Conservation (phyloP, 768 basidiomycete species). For the Tricholoma hemisulphureum region DNA sequence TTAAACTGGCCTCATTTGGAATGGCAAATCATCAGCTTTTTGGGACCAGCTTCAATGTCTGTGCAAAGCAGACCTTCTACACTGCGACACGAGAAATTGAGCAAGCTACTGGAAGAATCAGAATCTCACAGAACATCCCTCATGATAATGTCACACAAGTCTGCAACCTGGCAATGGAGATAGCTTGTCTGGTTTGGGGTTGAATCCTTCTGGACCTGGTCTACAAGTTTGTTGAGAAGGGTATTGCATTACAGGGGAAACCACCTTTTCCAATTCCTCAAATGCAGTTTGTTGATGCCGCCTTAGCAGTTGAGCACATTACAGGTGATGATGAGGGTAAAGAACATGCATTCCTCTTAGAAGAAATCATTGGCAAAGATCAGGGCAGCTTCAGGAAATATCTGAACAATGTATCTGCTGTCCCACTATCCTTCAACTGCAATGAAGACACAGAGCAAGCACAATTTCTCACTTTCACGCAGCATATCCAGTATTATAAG, state of each 20-base stretch:
- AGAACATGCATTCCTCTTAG: constrained; percentile 14
- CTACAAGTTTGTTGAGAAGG: constrained; percentile 10
- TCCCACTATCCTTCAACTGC: constrained; percentile 5
- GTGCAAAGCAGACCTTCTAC: constrained; percentile 16
- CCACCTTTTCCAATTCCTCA: constrained; percentile 13
- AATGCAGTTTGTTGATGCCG: constrained; percentile 16
- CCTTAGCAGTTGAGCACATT: constrained; percentile 6
- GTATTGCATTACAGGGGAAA: background rate
- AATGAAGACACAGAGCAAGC: constrained; percentile 9
- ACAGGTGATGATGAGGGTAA: background rate
- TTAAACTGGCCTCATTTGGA: constrained; percentile 7
- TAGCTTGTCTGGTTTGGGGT: constrained; percentile 23
- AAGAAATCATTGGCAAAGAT: constrained; percentile 15
- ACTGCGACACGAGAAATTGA: background rate
- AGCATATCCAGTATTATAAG: constrained; percentile 27
- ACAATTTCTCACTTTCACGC: constrained; percentile 22
- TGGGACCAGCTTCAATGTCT: background rate
- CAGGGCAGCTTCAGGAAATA: constrained; percentile 22
- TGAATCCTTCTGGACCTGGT: constrained; percentile 16
- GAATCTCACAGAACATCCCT: constrained; percentile 6
- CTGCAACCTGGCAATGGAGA: constrained; percentile 16
- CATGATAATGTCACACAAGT: constrained; percentile 15
- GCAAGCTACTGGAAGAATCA: too few relatives aligned
- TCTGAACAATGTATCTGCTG: constrained; percentile 19
- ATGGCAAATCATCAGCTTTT: background rate